Evolutionary conservation across 805 yeast genomes (phyloP).

Genomic region (Myxozyma vanderwaltii): DNA sequence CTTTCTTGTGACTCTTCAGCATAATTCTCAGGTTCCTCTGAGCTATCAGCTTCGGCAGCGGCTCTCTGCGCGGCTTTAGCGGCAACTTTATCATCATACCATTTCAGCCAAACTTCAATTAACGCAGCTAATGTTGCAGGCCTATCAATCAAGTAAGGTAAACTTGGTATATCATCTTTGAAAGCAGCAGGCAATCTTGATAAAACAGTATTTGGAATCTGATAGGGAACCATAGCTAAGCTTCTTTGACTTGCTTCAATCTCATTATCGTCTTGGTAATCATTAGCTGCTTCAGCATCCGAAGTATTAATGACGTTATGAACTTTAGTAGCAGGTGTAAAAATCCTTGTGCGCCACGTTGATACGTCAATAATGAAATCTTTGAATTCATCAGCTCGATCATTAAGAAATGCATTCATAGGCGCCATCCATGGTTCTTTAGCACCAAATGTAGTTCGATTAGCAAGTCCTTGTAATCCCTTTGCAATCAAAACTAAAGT

Average conservation of each 20-base stretch:
- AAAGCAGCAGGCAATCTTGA: slow-evolving; percentile 25
- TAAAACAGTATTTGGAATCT: slow-evolving; percentile 24
- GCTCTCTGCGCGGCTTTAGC: slow-evolving; percentile 13
- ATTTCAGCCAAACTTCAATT: slow-evolving; percentile 37
- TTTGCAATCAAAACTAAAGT: slow-evolving; percentile 83
- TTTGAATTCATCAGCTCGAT: slow-evolving; percentile 58
- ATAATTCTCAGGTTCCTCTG: not conserved
- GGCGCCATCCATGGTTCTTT: slow-evolving; percentile 79
- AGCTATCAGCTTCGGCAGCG: not conserved
- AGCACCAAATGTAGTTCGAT: slow-evolving; percentile 69
- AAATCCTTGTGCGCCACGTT: slow-evolving; percentile 13
- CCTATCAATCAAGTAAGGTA: slow-evolving; percentile 44
- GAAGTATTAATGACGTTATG: slow-evolving; percentile 35
- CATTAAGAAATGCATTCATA: slow-evolving; percentile 68
- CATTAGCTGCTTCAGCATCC: slow-evolving; percentile 36
- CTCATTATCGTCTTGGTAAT: slow-evolving; percentile 18
- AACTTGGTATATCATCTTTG: slow-evolving; percentile 28
- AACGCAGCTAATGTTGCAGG: slow-evolving; percentile 40
- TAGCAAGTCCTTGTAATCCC: slow-evolving; percentile 74
- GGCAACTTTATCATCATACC: slow-evolving; percentile 25
- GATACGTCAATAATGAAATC: slow-evolving; percentile 75
- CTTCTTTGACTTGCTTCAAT: slow-evolving; percentile 16
- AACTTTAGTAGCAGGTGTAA: slow-evolving; percentile 27
- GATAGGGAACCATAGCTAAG: slow-evolving; percentile 21
- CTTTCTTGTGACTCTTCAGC: not conserved